Evolutionary conservation across 768 basidiomycete species (phyloP).

Genomic region (Boletus rufocinnamomeus): DNA sequence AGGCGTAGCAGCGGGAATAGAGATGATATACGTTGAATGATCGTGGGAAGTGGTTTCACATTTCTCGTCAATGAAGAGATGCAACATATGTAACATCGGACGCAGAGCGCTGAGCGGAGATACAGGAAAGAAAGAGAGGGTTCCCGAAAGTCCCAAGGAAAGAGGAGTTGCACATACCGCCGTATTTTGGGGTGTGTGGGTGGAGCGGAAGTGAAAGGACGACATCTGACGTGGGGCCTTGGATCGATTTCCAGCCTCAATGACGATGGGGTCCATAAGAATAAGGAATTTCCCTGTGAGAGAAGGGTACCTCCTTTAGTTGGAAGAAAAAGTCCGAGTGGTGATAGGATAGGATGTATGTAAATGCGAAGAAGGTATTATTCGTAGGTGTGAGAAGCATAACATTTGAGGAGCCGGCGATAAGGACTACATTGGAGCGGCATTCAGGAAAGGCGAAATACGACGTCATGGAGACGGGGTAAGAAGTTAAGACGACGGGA

Average conservation of each 20-base stretch:
- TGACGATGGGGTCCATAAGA: neutral
- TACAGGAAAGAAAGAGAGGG: neutral
- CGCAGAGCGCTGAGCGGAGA: neutral
- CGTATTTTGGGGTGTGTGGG: neutral
- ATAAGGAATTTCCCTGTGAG: no score
- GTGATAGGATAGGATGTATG: no score
- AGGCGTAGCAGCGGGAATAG: neutral
- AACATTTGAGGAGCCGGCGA: neutral
- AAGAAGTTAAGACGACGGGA: neutral
- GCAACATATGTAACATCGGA: neutral
- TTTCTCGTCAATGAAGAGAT: neutral
- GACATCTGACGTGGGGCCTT: neutral
- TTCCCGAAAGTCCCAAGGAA: neutral
- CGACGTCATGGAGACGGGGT: neutral
- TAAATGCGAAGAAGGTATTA: no score
- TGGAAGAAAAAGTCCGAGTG: neutral
- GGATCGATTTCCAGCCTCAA: neutral
- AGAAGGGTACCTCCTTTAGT: no score
- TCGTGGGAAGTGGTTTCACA: neutral
- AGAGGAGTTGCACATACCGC: neutral
- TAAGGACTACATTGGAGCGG: neutral
- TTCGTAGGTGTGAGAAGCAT: no score
- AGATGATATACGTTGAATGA: neutral
- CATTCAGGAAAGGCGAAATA: neutral
- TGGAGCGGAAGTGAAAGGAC: constrained; percentile 1